Base-by-base conservation (phyloP, 2,329 filamentous ascomycete genomes). In the Ploettnerulaceae sp. region DNA sequence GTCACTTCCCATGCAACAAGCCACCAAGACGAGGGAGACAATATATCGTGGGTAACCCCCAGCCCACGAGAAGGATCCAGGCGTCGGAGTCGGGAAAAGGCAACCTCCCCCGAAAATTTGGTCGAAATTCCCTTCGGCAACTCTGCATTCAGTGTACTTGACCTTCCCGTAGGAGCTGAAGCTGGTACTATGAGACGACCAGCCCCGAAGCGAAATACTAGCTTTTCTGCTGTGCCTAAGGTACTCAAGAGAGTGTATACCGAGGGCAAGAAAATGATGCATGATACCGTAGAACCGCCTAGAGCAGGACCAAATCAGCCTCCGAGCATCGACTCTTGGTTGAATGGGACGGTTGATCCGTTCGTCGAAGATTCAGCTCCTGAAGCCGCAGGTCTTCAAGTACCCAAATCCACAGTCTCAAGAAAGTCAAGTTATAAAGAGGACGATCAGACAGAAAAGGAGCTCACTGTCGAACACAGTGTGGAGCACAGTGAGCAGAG, bases 131-230 rank as follows among this genome's bases (percentile, higher is more conserved):
- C 79, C 0, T 75, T 82, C 59, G 80, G 80, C 5, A 76, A 77
- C 52, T 83, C 80, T 14, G 80, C 80, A n/a, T 83, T 84, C 55
- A 83, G 77, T 54, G 78, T 79, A 56, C 67, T 83, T 5, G 79
- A 82, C 43, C 62, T 83, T 1, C 72, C 78, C 1, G 58, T 74
- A 1, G 69, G 71, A 15, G 70, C 71, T 5, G 67, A 74, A 43
- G 66, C 70, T n/a, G 64, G 66, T 21, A 71, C 68, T 47, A 76
- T 77, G 56, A 76, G 75, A 56, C 65, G 71, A 6, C 41, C 59
- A n/a, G 55, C 51, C n/a, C 55, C 61, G n/a, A 74, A 77, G 35
- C 69, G 76, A 32, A 77, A 71, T 39, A 65, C 72, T 2, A 82
- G 77, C 58, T 75, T 82, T 63, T 79, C 77, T 63, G 79, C 77